Evolutionary conservation across 1,284 basidiomycete genomes (phyloP), one percentile per base, ranked within the genome.

Genomic region (Entoloma clypeatum): DNA sequence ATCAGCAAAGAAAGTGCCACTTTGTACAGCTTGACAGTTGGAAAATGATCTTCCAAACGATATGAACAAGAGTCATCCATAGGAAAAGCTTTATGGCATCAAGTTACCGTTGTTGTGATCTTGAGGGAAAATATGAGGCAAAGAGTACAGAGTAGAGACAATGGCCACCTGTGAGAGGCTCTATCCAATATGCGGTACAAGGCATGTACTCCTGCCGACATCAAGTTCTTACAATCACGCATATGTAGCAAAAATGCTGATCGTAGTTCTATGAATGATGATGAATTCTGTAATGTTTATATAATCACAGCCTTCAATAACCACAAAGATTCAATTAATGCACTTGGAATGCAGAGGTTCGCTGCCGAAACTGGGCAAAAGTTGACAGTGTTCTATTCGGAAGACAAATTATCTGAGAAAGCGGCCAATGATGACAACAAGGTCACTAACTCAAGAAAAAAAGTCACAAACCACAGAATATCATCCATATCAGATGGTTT

Each of bases 241-340:
- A n/a, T n/a, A n/a, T n/a, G n/a, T n/a, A n/a, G n/a, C n/a, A n/a
- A n/a, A n/a, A n/a, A n/a, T n/a, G 7, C 27, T 7, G 32, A 33
- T 2, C 19, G 36, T 10, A 48, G 47, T 26, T 38, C 16, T 3
- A 39, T 57, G 11, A 33, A 22, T 22, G 40, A 53, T 36, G 23
- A 30, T 16, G 32, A 50, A 0, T 66, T 64, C 37, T 16, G 48
- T 18, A 44, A 60, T 52, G 53, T 57, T 0, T 59, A 60, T n/a
- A n/a, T 65, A 1, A 66, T 68, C n/a, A 61, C 58, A 5, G 36
- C 50, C 0, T 45, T 33, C 2, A 66, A 68, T 52, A 27, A 47
- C 7, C 50, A 56, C 14, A 53, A 60, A 29, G 64, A 67, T 51
- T 11, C 26, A n/a, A 36, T 67, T 3, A 67, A 69, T 48, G 19